Conservation (phyloP, 2,329 filamentous ascomycete species). For the Colletotrichum tropicale region DNA sequence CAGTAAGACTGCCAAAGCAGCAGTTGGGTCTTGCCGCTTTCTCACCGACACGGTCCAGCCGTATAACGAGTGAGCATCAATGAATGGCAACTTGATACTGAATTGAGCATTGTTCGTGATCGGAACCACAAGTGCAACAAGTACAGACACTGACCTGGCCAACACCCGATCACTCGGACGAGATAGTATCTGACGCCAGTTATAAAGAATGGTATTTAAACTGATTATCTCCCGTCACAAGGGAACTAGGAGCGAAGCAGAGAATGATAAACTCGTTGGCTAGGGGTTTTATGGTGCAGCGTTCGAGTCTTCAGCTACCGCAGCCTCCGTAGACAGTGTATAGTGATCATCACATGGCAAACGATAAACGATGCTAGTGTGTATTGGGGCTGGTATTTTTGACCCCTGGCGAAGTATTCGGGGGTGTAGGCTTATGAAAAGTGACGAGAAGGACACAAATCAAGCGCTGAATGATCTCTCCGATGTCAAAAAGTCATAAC, state of each 20-base stretch:
- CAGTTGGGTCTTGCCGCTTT: rapidly evolving
- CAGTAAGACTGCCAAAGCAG: background rate
- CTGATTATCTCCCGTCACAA: background rate
- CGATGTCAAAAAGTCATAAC: too few relatives aligned
- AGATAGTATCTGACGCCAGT: background rate
- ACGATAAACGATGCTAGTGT: too few relatives aligned
- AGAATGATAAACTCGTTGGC: background rate
- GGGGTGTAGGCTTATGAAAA: rapidly evolving
- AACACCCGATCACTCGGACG: background rate
- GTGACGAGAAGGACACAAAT: rapidly evolving
- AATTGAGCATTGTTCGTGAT: background rate
- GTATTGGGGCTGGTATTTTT: rapidly evolving
- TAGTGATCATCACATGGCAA: too few relatives aligned
- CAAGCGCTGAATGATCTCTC: background rate
- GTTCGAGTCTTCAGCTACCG: too few relatives aligned
- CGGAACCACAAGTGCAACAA: background rate
- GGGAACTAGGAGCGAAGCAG: background rate
- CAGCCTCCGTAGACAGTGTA: too few relatives aligned
- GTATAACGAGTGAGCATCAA: background rate
- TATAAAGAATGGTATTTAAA: background rate
- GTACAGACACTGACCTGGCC: background rate
- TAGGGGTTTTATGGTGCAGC: background rate
- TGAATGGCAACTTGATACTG: background rate
- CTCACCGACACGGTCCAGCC: background rate
- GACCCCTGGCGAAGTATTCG: background rate